phyloP scores from a whole-genome alignment of 2,329 filamentous ascomycete genomes.

The Chaetomium sp. region DNA sequence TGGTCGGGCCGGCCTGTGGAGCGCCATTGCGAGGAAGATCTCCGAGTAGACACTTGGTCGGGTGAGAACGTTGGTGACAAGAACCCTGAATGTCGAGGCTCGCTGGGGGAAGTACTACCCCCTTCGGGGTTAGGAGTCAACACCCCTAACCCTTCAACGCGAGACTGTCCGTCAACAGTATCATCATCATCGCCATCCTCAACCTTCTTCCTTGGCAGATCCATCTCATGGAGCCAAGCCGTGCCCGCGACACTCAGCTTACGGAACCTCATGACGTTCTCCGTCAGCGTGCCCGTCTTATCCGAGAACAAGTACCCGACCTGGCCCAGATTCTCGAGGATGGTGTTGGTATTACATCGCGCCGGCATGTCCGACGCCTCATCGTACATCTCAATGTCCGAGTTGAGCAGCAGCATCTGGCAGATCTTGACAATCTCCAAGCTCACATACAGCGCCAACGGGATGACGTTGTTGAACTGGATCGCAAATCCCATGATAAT shows the following conservation, averaged over 20 bases:
- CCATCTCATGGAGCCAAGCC: conserved; percentile 72
- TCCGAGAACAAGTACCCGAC: conserved; percentile 83
- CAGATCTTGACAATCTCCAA: conserved; percentile 89
- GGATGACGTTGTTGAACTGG: conserved; percentile 94
- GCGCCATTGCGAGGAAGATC: conserved; percentile 19
- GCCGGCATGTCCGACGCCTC: conserved; percentile 71
- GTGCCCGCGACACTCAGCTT: conserved; percentile 79
- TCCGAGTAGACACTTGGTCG: not conserved
- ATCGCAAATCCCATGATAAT: conserved; percentile 84
- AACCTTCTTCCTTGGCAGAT: conserved; percentile 36
- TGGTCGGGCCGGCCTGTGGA: conserved; percentile 8
- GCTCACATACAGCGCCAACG: conserved; percentile 87
- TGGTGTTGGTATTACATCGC: conserved; percentile 79
- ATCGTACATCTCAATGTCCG: conserved; percentile 82
- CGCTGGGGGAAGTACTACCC: not conserved
- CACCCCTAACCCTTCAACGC: not conserved
- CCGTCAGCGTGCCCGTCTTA: conserved; percentile 83
- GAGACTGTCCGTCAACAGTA: not conserved
- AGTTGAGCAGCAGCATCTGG: conserved; percentile 62
- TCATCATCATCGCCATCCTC: not conserved
- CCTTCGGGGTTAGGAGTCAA: conserved; percentile 18
- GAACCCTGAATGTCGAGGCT: not conserved
- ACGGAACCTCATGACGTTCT: conserved; percentile 85
- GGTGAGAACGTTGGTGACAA: not conserved
- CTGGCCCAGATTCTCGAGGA: conserved; percentile 81